Evolutionary conservation across 305 asterid genomes (phyloP).

Genomic region (Plantago coronopus): DNA sequence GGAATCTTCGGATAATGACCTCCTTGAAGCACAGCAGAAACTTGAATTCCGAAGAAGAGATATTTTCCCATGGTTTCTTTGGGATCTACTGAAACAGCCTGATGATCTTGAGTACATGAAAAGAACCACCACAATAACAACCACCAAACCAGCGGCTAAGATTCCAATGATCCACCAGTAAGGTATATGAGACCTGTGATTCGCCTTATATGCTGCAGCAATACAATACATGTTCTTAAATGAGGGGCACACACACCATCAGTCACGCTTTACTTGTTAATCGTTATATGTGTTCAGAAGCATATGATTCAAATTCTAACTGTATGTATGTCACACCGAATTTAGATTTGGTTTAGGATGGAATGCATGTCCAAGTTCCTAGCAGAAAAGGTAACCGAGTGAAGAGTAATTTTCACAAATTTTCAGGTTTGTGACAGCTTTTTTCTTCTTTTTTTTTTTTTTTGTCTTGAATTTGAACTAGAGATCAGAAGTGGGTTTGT

Average conservation of each 20-base stretch:
- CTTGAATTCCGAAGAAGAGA: conserved; percentile 75
- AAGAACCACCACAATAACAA: conserved; percentile 43
- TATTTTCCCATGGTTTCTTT: conserved; percentile 41
- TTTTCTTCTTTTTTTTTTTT: no score
- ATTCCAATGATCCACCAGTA: conserved; percentile 91
- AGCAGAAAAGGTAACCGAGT: neutral
- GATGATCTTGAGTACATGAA: conserved; percentile 59
- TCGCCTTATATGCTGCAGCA: conserved; percentile 42
- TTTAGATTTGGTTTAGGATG: neutral
- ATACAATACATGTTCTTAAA: neutral
- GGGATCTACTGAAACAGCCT: conserved; percentile 38
- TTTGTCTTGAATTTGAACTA: no score
- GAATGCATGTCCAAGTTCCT: neutral
- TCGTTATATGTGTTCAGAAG: conserved; percentile 2
- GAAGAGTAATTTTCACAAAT: neutral
- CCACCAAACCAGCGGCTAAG: conserved; percentile 63
- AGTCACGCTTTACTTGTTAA: neutral
- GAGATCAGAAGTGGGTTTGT: no score
- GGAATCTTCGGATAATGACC: conserved; percentile 52
- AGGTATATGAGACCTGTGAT: conserved; percentile 53
- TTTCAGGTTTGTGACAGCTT: neutral
- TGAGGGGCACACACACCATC: no score
- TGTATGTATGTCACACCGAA: neutral
- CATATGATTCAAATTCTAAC: neutral
- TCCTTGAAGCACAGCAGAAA: conserved; percentile 77